Conservation (phyloP, 352 stramenopile species). For the Phytophthora tentaculata region DNA sequence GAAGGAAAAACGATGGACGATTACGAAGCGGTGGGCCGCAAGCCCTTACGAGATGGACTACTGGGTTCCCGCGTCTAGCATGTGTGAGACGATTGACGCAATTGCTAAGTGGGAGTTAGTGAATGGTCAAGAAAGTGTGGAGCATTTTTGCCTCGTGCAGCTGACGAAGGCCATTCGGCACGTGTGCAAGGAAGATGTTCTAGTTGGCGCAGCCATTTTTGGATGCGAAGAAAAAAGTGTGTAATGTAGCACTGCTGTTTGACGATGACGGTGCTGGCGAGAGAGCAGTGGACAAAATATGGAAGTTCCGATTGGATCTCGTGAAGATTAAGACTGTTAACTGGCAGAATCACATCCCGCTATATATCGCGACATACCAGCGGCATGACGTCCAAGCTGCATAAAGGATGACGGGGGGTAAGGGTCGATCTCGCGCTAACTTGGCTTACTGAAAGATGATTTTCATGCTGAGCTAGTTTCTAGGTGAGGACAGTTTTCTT, state of each 20-base stretch:
- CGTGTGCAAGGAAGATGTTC: constrained; percentile 21
- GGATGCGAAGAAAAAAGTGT: constrained; percentile 18
- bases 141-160: constrained; percentile 25
- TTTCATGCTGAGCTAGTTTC: neutral
- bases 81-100: constrained; percentile 24
- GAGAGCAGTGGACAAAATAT: constrained; percentile 1
- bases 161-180: constrained; percentile 21
- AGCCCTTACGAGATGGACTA: constrained; percentile 27
- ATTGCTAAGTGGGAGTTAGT: constrained; percentile 21
- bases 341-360: constrained; percentile 6
- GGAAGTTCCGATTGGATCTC: constrained; percentile 6
- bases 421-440: neutral
- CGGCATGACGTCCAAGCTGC: neutral
- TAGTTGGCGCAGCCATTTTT: constrained; percentile 29
- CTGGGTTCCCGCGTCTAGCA: constrained; percentile 19
- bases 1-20: constrained; percentile 2
- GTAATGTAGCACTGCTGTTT: constrained; percentile 20
- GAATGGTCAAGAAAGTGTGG: neutral
- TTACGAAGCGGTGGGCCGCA: constrained; percentile 14
- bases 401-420: neutral
- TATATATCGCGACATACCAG: constrained; percentile 5
- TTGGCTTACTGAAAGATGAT: neutral
- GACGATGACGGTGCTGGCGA: constrained; percentile 1
- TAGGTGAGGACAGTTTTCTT: neutral
- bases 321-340: constrained; percentile 2